Conservation (phyloP, 2,329 filamentous ascomycete genomes). For the Cladosporium sp. region DNA sequence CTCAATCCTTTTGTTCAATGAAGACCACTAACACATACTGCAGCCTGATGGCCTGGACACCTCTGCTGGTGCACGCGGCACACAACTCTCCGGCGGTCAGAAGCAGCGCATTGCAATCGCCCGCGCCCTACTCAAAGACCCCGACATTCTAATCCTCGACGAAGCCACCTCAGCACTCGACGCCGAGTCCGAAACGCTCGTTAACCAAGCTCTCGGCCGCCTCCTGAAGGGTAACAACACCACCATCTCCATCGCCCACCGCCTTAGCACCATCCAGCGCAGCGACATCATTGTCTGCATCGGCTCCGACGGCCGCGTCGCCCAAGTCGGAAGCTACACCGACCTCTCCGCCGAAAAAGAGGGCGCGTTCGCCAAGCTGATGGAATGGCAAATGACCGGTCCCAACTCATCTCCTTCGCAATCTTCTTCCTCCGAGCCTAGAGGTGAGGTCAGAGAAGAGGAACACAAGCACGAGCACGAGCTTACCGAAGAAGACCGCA, state of each 20-base stretch:
- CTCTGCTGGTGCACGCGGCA: slow-evolving; percentile 84
- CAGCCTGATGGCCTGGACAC: slow-evolving; percentile 90
- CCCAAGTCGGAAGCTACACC: slow-evolving; percentile 81
- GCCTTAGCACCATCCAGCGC: slow-evolving; percentile 92
- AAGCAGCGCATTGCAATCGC: slow-evolving; percentile 98
- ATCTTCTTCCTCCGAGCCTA: slow-evolving; percentile 15
- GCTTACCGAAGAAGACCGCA: slow-evolving; percentile 48
- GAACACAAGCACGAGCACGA: slow-evolving; percentile 19
- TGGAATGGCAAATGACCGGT: slow-evolving; percentile 98
- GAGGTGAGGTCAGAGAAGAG: slow-evolving; percentile 34
- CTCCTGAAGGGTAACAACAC: slow-evolving; percentile 86
- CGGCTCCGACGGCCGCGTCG: slow-evolving; percentile 78
- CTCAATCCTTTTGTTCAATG: background rate
- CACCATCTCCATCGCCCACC: slow-evolving; percentile 95
- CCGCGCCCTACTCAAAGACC: slow-evolving; percentile 87
- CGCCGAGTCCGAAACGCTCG: slow-evolving; percentile 92
- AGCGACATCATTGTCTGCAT: slow-evolving; percentile 94
- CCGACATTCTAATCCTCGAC: slow-evolving; percentile 93
- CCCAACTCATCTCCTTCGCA: slow-evolving; percentile 51
- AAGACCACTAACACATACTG: slow-evolving; percentile 14
- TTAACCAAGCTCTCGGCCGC: slow-evolving; percentile 81
- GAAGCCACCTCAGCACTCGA: slow-evolving; percentile 93
- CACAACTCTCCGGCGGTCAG: slow-evolving; percentile 91
- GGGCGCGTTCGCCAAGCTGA: slow-evolving; percentile 88
- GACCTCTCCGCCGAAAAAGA: slow-evolving; percentile 68